A percentile compares a stretch with the other conserved stretches of the same genome.
Conservation (phyloP, 2,329 filamentous ascomycete genomes). For the Paraconiothyrium brasiliense region DNA sequence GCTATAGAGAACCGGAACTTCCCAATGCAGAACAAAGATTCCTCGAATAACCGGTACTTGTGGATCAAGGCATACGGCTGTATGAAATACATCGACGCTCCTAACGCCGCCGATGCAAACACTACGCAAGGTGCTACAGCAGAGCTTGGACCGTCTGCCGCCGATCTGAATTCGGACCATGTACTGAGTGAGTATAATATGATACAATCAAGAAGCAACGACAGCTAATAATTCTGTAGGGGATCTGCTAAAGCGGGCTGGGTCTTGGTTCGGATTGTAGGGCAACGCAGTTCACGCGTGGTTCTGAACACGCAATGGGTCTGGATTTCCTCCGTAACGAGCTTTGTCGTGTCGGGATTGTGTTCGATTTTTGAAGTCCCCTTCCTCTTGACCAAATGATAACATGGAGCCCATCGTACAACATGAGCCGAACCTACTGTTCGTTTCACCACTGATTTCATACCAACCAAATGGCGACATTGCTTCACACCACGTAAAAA, state of each 20-base stretch:
- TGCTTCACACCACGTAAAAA: too few species aligned
- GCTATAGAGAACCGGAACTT: neutral
- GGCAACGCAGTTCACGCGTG: neutral
- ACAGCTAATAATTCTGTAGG: neutral
- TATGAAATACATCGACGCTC: constrained; percentile 5
- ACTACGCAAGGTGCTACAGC: neutral
- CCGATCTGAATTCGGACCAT: neutral
- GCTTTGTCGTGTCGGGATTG: neutral
- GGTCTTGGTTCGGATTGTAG: neutral
- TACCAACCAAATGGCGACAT: too few species aligned
- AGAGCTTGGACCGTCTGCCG: neutral
- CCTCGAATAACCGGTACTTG: neutral
- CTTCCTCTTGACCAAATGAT: too few species aligned
- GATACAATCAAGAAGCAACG: neutral
- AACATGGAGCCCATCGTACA: too few species aligned
- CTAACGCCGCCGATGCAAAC: neutral
- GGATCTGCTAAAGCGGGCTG: neutral
- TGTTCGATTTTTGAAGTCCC: too few species aligned
- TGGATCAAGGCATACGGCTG: constrained; percentile 9
- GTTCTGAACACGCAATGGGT: neutral
- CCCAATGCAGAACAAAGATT: too few species aligned
- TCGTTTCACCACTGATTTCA: too few species aligned
- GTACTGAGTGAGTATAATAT: neutral
- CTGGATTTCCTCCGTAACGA: neutral
- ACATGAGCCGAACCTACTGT: too few species aligned